Evolutionary conservation across 495 filamentous ascomycete species (phyloP), one percentile per base, ranked within the genome.

Genomic region (Oleoguttula mirabilis): DNA sequence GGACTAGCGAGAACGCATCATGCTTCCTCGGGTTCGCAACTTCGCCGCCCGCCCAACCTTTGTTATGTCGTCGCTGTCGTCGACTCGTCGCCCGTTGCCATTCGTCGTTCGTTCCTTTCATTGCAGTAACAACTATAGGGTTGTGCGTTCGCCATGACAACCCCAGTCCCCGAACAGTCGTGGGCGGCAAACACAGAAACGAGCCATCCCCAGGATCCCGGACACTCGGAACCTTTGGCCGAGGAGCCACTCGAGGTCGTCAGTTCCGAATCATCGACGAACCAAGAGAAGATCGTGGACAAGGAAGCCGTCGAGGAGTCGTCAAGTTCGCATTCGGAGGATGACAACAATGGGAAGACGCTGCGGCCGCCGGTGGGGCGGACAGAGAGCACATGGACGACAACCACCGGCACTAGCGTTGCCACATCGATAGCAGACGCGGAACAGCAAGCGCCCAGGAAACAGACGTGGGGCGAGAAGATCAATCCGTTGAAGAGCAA

Each of bases 401-500:
- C 31, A 11, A 36, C 35, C 15, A 50, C 33, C 14, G 51, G 51
- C 21, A 44, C 25, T 2, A 49, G 42, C 20, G 27, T 39, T 16
- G 57, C 55, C 17, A 50, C 41, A 8, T 43, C 37, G n/a, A 23
- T 30, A 24, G 34, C 42, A 20, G 47, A 47, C 39, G 48, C 46
- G 30, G 41, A 57, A 23, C 53, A 57, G 34, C 51, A 51, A 21
- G 37, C 52, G 1, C 11, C 37, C 11, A 17, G 58, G 24, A 66
- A 68, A 48, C 72, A 68, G 47, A 69, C 67, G 51, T 80, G 76
- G 77, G 70, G 72, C 51, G 71, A 68, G 48, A 65, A 66, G 23
- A 53, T 68, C 10, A 83, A 84, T 52, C 79, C 80, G 2, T 51
- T 84, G 45, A 67, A 70, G 58, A 74, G 73, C 71, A 70, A 72